Evolutionary conservation across 495 filamentous ascomycete species (phyloP), one percentile per base, ranked within the genome.

Genomic region (Hypoxylon fragiforme): DNA sequence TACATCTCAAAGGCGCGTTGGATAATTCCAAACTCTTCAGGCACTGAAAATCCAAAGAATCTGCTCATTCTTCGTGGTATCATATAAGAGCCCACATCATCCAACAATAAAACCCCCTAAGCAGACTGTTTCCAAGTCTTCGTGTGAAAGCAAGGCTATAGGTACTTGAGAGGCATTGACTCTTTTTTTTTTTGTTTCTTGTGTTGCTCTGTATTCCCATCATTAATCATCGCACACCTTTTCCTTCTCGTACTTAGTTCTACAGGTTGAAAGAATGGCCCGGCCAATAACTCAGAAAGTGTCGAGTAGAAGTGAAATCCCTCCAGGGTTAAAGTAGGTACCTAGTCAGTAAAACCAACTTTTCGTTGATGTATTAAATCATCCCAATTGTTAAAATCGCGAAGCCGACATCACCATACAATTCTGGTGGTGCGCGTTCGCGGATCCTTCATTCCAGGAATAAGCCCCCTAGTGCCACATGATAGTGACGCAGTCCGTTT

Each of bases 401-500:
- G 31, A 42, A 21, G 48, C 1, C 20, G 12, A 5, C 35, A 38
- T 70, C 60, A 81, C 79, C 77, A 81, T 30, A 22, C 47, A 34
- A 81, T 75, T 40, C 56, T 70, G 16, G 73, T 79, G 6, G 60
- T 62, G 15, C 68, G 68, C 7, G 71, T 73, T 61, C 74, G 72
- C 30, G 66, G 37, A 62, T 81, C 79, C 13, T 47, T 54, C 55
- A 74, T 71, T 5, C 75, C 76, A 6, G 68, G 72, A 12, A 65
- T 70, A n/a, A 77, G 57, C n/a, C 74, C 75, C 43, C 79, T 64
- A 20, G 77, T 77, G 28, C 78, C 79, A 16, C 78, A 76, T 54
- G 77, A 65, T 4, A 82, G 65, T 0, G 66, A 63, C 7, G 79
- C 79, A 21, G 70, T 71, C 20, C 73, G 67, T 57, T 73, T 66